Evolutionary conservation across 345 rosid species (phyloP).

Genomic region (Clarkia xantiana): DNA sequence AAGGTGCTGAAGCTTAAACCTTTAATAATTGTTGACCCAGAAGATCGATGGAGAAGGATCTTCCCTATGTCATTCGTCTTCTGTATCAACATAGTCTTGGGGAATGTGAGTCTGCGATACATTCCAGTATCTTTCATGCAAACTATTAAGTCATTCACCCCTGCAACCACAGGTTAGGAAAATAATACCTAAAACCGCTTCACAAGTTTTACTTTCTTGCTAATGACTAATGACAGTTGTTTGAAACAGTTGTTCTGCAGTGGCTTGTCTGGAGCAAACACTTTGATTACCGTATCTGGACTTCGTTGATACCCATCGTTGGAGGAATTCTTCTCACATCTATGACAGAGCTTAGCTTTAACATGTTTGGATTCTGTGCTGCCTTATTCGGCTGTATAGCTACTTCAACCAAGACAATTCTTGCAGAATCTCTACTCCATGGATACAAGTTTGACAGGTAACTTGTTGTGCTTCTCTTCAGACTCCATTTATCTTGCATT

Average conservation of each 20-base stretch:
- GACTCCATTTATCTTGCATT: too few species aligned
- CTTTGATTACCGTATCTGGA: slow-evolving; percentile 98
- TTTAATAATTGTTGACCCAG: slow-evolving; percentile 64
- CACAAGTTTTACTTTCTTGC: slow-evolving; percentile 12
- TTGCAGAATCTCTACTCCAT: slow-evolving; percentile 91
- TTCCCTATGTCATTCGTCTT: slow-evolving; percentile 98
- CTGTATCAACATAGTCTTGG: slow-evolving; percentile 91
- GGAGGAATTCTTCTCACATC: slow-evolving; percentile 98
- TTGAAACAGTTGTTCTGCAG: slow-evolving; percentile 74
- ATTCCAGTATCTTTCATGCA: slow-evolving; percentile 99
- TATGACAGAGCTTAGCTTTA: slow-evolving; percentile 86
- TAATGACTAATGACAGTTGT: slow-evolving; percentile 4
- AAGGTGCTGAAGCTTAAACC: slow-evolving; percentile 88
- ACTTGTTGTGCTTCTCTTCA: not conserved
- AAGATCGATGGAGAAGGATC: slow-evolving; percentile 94
- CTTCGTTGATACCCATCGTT: slow-evolving; percentile 83
- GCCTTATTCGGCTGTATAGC: slow-evolving; percentile 96
- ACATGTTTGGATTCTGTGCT: slow-evolving; percentile 93
- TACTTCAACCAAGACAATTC: slow-evolving; percentile 96
- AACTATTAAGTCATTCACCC: slow-evolving; percentile 96
- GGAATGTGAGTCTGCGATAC: slow-evolving; percentile 87
- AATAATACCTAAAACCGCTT: not conserved
- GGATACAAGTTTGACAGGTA: slow-evolving; percentile 99
- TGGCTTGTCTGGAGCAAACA: slow-evolving; percentile 94
- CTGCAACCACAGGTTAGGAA: slow-evolving; percentile 88